phyloP scores from a whole-genome alignment of 768 basidiomycete species.

The Boletus reticulatus region DNA sequence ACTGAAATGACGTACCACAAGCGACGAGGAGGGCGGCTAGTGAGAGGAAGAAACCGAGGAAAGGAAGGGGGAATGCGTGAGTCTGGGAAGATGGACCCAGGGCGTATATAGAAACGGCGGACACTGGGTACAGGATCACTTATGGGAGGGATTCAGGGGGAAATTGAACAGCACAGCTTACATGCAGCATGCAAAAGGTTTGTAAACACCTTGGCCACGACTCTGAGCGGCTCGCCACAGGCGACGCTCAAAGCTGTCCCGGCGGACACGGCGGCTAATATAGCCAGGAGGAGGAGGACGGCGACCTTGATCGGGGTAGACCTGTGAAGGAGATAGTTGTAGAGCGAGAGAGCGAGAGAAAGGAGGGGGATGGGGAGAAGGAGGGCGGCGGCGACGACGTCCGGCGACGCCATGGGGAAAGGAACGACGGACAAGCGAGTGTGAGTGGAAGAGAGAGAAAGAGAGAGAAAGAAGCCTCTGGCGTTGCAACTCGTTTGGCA shows the following conservation, averaged over 20 bases:
- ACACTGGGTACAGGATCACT: slow-evolving; percentile 18
- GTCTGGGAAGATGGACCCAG: slow-evolving; percentile 8
- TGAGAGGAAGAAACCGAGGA: slow-evolving; percentile 15
- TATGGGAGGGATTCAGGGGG: neutral
- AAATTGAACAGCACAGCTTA: slow-evolving; percentile 3
- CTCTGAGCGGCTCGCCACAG: slow-evolving; percentile 11
- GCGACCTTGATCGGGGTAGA: slow-evolving; percentile 7
- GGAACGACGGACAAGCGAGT: slow-evolving; percentile 18
- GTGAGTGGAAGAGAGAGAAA: slow-evolving; percentile 7
- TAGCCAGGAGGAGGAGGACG: slow-evolving; percentile 18
- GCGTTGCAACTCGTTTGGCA: slow-evolving; percentile 14
- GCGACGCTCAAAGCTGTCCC: slow-evolving; percentile 20
- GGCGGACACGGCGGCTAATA: slow-evolving; percentile 23
- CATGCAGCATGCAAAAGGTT: slow-evolving; percentile 22
- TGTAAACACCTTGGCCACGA: slow-evolving; percentile 14
- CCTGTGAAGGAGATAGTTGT: slow-evolving; percentile 7
- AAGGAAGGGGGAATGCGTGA: slow-evolving; percentile 2
- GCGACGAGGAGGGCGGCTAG: slow-evolving; percentile 21
- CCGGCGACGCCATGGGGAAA: slow-evolving; percentile 24
- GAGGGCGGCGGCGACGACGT: slow-evolving; percentile 26
- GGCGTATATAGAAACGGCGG: slow-evolving; percentile 24
- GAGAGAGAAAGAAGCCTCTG: neutral
- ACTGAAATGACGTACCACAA: slow-evolving; percentile 24
- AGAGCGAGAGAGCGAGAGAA: slow-evolving; percentile 12
- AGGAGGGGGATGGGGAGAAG: slow-evolving; percentile 24